Evolutionary conservation across 352 stramenopile genomes (phyloP).

Genomic region (Albugo laibachii): DNA sequence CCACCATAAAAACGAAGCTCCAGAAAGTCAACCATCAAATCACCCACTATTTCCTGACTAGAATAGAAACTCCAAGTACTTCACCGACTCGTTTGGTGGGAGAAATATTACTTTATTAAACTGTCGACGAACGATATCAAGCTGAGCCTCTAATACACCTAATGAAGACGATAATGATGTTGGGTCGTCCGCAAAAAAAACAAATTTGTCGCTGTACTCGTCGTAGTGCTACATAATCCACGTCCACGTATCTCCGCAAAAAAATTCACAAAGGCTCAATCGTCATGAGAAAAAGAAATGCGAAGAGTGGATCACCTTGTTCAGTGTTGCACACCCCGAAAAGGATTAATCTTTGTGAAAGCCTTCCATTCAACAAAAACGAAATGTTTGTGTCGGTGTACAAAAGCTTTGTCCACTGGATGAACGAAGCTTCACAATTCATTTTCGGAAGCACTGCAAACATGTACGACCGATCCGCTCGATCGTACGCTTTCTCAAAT

Average conservation of each 20-base stretch:
- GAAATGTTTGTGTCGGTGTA: conserved; percentile 3
- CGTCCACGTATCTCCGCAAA: conserved; percentile 1
- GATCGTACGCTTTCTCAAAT: conserved; percentile 11
- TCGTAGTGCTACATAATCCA: not conserved
- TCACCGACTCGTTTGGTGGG: too few relatives aligned
- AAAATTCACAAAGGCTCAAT: conserved; percentile 10
- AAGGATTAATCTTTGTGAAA: not conserved
- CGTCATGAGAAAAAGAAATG: conserved; percentile 7
- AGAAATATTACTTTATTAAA: too few relatives aligned
- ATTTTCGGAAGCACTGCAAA: conserved; percentile 3
- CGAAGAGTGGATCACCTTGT: conserved; percentile 11
- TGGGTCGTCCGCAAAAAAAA: conserved; percentile 12
- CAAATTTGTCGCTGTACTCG: not conserved
- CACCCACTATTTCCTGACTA: too few relatives aligned
- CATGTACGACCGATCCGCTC: conserved; percentile 8
- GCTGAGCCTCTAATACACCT: not conserved
- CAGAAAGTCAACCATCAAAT: too few relatives aligned
- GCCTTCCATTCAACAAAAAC: conserved; percentile 6
- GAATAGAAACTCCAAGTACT: too few relatives aligned
- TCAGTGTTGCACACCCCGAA: conserved; percentile 4
- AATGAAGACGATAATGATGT: conserved; percentile 1
- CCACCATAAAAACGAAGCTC: too few relatives aligned
- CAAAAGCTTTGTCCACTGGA: conserved; percentile 2
- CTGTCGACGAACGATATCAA: conserved; percentile 2
- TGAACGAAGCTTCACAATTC: conserved; percentile 3